Evolutionary conservation across 164 flowering plant genomes (phyloP), one percentile per base, ranked within the genome.

Genomic region (Vitis rupestris): DNA sequence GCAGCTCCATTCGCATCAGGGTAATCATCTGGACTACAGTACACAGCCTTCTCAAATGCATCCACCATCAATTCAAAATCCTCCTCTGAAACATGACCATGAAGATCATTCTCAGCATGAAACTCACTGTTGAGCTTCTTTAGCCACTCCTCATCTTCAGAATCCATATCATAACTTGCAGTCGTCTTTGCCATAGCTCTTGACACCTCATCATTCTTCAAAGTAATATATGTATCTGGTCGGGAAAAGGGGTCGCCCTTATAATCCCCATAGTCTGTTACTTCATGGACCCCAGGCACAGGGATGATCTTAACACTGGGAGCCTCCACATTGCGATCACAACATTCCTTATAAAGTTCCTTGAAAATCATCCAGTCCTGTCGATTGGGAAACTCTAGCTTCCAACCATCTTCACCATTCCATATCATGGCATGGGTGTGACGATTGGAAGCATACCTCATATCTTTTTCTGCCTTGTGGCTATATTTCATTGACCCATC

Each of bases 111-210:
- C 51, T 71, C 82, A 2, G 61, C 77, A 63, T 6, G 19, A 56
- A 50, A 44, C 50, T 70, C 82, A 57, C 19, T 27, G 75, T 91
- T 93, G 66, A 86, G 78, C 68, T 76, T 78, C 17, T 71, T 76
- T 9, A 95, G 81, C 91, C 91, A 93, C 47, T 79, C 85, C 66
- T 91, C 99, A 78, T 95, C 99, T 23, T 81, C 99, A 64, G 92
- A 85, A 72, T 93, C 96, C 81, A 88, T 78, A 62, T 95, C 99
- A 81, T 95, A 95, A 67, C 55, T 83, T 19, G 89, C 79, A 51
- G 73, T 74, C 64, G 73, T 83, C 78, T 72, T 86, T 23, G 63
- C 73, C 78, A 93, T 66, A 9, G 93, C 90, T 74, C 94, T 87
- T 9, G 84, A 73, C 27, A 91, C 74, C 77, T 95, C 99, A 83